A percentile compares a stretch with the other conserved stretches of the same genome.
Conservation (phyloP, 148 eudicot genomes). For the Dysphania ambrosioides region DNA sequence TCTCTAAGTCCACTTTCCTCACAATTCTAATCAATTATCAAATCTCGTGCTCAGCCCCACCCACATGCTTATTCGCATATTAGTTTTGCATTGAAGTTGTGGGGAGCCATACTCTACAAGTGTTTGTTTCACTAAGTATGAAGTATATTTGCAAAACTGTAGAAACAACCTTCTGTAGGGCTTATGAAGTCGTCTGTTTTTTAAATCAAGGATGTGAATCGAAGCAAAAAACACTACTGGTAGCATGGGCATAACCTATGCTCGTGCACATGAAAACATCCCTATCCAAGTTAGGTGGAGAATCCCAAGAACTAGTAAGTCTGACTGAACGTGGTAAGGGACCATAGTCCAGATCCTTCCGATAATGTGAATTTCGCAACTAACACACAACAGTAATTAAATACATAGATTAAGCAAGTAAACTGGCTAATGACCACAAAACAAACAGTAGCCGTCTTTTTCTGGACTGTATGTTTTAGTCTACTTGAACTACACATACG, state of each 20-base stretch:
- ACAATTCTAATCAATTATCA: neutral
- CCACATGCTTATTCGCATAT: neutral
- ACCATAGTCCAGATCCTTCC: neutral
- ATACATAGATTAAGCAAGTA: neutral
- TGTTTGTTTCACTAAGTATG: too few species aligned
- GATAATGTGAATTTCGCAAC: neutral
- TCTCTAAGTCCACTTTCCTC: neutral
- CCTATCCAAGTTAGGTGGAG: neutral
- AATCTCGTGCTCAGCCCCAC: neutral
- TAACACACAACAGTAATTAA: neutral
- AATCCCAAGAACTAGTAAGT: neutral
- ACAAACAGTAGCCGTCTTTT: constrained; percentile 1
- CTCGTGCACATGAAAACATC: neutral
- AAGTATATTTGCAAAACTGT: too few species aligned
- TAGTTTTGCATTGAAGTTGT: neutral
- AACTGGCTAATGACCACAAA: neutral
- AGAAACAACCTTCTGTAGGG: too few species aligned
- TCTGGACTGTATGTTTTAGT: neutral
- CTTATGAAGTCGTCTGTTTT: too few species aligned
- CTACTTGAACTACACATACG: neutral
- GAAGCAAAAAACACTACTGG: too few species aligned
- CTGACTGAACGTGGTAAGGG: neutral
- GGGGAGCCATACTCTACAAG: neutral
- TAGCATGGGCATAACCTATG: neutral
- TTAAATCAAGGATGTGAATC: too few species aligned